Evolutionary conservation across 805 yeast genomes (phyloP).

Genomic region (Barnettozyma siamensis): DNA sequence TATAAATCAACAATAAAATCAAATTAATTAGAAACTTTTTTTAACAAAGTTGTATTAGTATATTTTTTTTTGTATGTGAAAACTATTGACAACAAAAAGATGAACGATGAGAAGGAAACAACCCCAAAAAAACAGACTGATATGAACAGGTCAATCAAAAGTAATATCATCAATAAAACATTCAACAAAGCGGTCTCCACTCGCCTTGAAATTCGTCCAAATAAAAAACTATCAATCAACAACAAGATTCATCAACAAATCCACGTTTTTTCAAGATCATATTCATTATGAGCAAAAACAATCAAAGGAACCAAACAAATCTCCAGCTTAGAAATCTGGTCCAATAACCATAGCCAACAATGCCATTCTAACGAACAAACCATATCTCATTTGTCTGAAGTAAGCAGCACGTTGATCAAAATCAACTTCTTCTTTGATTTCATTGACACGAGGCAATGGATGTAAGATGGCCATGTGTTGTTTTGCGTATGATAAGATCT

Average conservation of each 20-base stretch:
- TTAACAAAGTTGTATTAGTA: neutral
- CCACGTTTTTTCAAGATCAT: neutral
- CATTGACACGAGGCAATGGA: constrained; percentile 96
- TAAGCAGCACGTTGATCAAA: constrained; percentile 99
- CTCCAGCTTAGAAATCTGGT: constrained; percentile 55
- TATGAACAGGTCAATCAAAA: too few relatives aligned
- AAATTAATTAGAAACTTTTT: neutral
- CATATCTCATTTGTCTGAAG: constrained; percentile 99
- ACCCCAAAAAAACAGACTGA: neutral
- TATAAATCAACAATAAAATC: neutral
- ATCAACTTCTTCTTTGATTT: constrained; percentile 96
- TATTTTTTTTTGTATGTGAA: neutral
- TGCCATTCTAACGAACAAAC: constrained; percentile 98
- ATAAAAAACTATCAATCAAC: neutral
- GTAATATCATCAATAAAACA: too few relatives aligned
- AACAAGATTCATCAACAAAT: neutral
- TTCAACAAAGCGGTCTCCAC: constrained; percentile 22
- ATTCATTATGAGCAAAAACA: neutral
- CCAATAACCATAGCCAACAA: constrained; percentile 97
- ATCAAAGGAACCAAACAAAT: too few relatives aligned
- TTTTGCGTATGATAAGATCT: constrained; percentile 85
- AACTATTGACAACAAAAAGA: neutral
- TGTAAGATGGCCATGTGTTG: constrained; percentile 99
- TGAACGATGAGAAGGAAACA: neutral
- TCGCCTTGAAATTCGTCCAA: constrained; percentile 9